A percentile compares a stretch with the other conserved stretches of the same genome.
These are phyloP conservation scores for Penicillium sp. DNA, from an alignment of 2,329 filamentous ascomycete genomes.

Conservation along the genomic window DNA sequence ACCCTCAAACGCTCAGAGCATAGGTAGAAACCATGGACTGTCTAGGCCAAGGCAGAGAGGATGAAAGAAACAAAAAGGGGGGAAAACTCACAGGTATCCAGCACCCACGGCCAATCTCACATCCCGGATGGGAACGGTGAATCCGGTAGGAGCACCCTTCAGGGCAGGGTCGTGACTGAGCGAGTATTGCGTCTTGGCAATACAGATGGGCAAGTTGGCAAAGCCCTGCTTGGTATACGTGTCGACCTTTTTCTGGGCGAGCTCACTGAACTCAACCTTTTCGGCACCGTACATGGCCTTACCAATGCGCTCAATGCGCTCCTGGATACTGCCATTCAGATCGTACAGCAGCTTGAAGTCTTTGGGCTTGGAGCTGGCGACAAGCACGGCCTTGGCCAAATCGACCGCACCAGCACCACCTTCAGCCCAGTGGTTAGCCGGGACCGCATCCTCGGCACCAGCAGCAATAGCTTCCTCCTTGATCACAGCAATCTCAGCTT, in stretches of 20 bases:
- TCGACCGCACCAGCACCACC: slow-evolving; percentile 86
- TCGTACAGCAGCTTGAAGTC: slow-evolving; percentile 83
- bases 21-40: no score
- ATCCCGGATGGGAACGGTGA: slow-evolving; percentile 89
- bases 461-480: slow-evolving; percentile 86
- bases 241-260: slow-evolving; percentile 93
- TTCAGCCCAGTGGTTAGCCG: slow-evolving; percentile 94
- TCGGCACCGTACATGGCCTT: slow-evolving; percentile 91
- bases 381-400: slow-evolving; percentile 78
- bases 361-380: slow-evolving; percentile 74
- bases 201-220: slow-evolving; percentile 86
- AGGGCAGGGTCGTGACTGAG: slow-evolving; percentile 86
- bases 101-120: slow-evolving; percentile 90
- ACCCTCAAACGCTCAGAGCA: no score
- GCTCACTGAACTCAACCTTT: slow-evolving; percentile 84
- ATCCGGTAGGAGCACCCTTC: slow-evolving; percentile 91
- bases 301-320: slow-evolving; percentile 85
- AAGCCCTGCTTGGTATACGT: slow-evolving; percentile 90
- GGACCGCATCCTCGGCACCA: slow-evolving; percentile 86
- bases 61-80: background rate
- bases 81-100: slow-evolving; percentile 68
- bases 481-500: slow-evolving; percentile 82
- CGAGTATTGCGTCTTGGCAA: slow-evolving; percentile 98
- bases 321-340: slow-evolving; percentile 71
- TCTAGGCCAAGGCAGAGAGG: no score